These are phyloP conservation scores for Penicillium roqueforti DNA, from an alignment of 495 filamentous ascomycete species.

Conservation along the genomic window DNA sequence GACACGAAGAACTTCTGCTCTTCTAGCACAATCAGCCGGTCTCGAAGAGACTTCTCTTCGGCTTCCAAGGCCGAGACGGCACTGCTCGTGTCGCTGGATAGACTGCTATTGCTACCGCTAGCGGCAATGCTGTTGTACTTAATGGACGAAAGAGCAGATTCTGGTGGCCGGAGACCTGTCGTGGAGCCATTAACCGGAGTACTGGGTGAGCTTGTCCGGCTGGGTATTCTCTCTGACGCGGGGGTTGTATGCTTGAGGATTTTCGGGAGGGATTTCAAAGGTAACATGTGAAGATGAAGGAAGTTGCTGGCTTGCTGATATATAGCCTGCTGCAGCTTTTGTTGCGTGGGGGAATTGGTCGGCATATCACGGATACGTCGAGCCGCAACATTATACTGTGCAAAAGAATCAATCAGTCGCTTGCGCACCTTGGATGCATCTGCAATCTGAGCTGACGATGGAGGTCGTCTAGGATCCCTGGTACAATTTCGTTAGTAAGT, in stretches of 20 bases:
- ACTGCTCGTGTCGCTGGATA: conserved; percentile 58
- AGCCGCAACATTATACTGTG: conserved; percentile 82
- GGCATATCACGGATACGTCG: conserved; percentile 77
- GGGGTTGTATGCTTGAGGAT: conserved; percentile 68
- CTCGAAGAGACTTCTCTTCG: conserved; percentile 82
- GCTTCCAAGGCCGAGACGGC: conserved; percentile 70
- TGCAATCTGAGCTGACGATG: conserved; percentile 67
- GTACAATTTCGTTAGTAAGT: neutral
- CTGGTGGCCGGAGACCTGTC: conserved; percentile 37
- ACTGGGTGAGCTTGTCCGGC: conserved; percentile 32
- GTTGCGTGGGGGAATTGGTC: conserved; percentile 65
- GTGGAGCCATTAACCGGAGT: conserved; percentile 26
- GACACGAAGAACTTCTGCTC: conserved; percentile 91
- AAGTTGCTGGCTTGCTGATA: conserved; percentile 81
- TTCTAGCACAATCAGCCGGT: conserved; percentile 83
- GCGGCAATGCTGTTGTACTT: conserved; percentile 49
- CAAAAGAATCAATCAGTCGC: conserved; percentile 84
- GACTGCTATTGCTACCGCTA: conserved; percentile 51
- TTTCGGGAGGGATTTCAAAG: conserved; percentile 79
- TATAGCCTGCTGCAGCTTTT: conserved; percentile 75
- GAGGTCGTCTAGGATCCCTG: conserved; percentile 67
- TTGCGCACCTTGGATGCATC: conserved; percentile 91
- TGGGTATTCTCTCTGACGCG: conserved; percentile 30
- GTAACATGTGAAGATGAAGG: conserved; percentile 87
- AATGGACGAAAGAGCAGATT: conserved; percentile 54